Evolutionary conservation across 768 basidiomycete genomes (phyloP), one percentile per base, ranked within the genome.

Genomic region (Russula vinacea): DNA sequence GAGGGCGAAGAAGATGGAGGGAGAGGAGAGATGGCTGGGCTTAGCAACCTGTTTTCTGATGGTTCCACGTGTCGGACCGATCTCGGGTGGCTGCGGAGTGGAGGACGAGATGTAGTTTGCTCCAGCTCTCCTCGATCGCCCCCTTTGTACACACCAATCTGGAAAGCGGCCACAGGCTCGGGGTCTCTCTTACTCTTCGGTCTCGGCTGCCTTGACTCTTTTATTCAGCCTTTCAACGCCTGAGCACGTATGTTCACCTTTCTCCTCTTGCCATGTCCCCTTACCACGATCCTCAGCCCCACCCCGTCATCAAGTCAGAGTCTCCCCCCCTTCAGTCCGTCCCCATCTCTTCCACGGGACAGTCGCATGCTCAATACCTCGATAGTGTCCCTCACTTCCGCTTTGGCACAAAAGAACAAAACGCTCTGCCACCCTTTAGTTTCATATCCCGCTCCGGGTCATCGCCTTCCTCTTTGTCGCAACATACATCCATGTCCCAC

Each of bases 381-480:
- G 32, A 67, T 67, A 37, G 60, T 62, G 56, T 45, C 68, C 22
- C 69, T 47, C 52, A 58, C 62, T 55, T 69, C 67, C 63, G 65
- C 62, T 70, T 69, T 26, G 64, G 70, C 71, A 16, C 71, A 65
- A 22, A 72, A 66, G 68, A 69, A 68, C 53, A 74, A 71, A 68
- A 68, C 70, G 68, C 68, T 50, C 50, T 66, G 22, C 64, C 69
- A 5, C 52, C 65, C 32, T 66, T 67, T 65, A 60, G n/a, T 29
- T 64, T 69, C 49, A 69, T 69, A 57, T 56, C 62, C 17, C 64
- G 70, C 26, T 56, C 68, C 24, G 59, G 69, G n/a, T 65, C 70
- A 42, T 52, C 69, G 33, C 29, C 29, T 5, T 71, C 71, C 37
- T 58, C 63, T n/a, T 65, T 59, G 59, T 33, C 60, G 61, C 32